Percentiles rank a stretch among this genome's conserved stretches.
phyloP scores from a whole-genome alignment of 2,329 filamentous ascomycete species.

The Fusarium keratoplasticum region DNA sequence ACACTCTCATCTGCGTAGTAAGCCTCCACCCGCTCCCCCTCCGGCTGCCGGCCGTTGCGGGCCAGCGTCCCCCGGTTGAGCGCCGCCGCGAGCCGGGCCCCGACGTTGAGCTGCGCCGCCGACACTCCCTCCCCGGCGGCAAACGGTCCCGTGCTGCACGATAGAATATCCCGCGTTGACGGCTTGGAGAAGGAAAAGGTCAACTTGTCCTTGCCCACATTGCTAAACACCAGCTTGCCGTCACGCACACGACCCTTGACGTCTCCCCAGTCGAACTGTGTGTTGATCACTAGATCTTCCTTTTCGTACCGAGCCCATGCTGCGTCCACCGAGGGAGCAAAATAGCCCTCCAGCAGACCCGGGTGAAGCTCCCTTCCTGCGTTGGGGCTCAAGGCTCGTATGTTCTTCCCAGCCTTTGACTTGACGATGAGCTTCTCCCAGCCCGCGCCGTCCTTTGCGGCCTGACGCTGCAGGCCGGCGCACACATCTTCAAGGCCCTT shows the following conservation, averaged over 20 bases:
- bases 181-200: slow-evolving; percentile 57
- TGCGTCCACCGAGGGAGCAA: slow-evolving; percentile 59
- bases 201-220: slow-evolving; percentile 50
- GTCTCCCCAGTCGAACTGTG: slow-evolving; percentile 64
- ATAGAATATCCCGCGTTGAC: slow-evolving; percentile 61
- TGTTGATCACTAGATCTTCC: slow-evolving; percentile 62
- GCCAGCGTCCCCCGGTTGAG: slow-evolving; percentile 80
- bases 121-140: slow-evolving; percentile 49
- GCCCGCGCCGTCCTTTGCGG: slow-evolving; percentile 57
- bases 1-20: slow-evolving; percentile 62
- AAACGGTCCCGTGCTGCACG: slow-evolving; percentile 69
- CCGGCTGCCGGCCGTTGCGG: slow-evolving; percentile 62
- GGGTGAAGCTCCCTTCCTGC: slow-evolving; percentile 58
- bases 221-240: slow-evolving; percentile 55
- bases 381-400: slow-evolving; percentile 67
- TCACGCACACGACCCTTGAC: slow-evolving; percentile 57
- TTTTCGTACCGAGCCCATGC: slow-evolving; percentile 64
- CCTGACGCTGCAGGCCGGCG: slow-evolving; percentile 58
- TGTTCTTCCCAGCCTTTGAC: slow-evolving; percentile 50
- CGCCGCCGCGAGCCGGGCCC: slow-evolving; percentile 79
- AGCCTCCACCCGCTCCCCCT: slow-evolving; percentile 57
- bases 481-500: slow-evolving; percentile 61
- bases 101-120: slow-evolving; percentile 69
- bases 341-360: slow-evolving; percentile 63
- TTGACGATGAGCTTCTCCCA: slow-evolving; percentile 66